These are phyloP conservation scores for Ogataea polymorpha DNA, from an alignment of 805 yeast species.

Conservation along the genomic window DNA sequence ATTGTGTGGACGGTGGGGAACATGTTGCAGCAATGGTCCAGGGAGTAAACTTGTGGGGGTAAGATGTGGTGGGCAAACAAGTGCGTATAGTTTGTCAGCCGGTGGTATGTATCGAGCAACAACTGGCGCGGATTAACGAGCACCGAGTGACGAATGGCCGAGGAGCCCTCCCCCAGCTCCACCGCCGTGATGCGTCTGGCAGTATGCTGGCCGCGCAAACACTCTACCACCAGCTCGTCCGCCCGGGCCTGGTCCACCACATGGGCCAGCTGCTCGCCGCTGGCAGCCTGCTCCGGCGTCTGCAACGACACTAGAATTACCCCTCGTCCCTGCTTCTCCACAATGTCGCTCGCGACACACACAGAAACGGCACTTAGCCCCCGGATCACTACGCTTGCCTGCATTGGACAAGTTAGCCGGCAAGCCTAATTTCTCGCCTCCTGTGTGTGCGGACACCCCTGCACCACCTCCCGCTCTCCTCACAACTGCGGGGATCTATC, in stretches of 20 bases:
- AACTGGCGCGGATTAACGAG: slow-evolving; percentile 8
- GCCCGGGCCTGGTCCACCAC: slow-evolving; percentile 12
- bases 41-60: slow-evolving; percentile 8
- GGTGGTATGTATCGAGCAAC: slow-evolving; percentile 10
- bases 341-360: slow-evolving; percentile 10
- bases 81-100: slow-evolving; percentile 1
- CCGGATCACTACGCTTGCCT: slow-evolving; percentile 7
- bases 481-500: slow-evolving; percentile 4
- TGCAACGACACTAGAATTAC: slow-evolving; percentile 17
- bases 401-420: background rate
- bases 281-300: slow-evolving; percentile 7
- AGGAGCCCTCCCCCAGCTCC: slow-evolving; percentile 5
- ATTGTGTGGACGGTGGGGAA: slow-evolving; percentile 13
- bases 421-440: no score
- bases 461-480: slow-evolving; percentile 3
- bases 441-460: no score
- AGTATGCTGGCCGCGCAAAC: slow-evolving; percentile 8
- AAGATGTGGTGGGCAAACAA: slow-evolving; percentile 12
- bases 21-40: slow-evolving; percentile 7
- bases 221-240: background rate
- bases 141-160: background rate
- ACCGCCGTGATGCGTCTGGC: slow-evolving; percentile 14
- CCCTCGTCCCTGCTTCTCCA: slow-evolving; percentile 4
- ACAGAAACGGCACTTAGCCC: slow-evolving; percentile 17
- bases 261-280: slow-evolving; percentile 16